Evolutionary conservation across 1,284 basidiomycete genomes (phyloP).

Genomic region (Irpex rosettiformis): DNA sequence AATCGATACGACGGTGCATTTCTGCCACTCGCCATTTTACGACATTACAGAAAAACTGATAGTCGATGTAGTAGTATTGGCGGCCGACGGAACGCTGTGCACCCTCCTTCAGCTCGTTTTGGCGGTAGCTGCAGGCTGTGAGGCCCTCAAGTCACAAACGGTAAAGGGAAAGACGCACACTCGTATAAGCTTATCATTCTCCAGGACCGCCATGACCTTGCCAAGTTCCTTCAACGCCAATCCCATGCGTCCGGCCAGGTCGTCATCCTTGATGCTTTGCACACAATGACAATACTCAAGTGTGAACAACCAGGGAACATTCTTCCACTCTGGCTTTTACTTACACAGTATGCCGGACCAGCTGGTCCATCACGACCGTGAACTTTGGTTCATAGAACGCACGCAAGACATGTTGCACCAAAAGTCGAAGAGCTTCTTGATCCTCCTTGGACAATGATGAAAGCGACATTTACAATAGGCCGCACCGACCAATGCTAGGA

Average conservation of each 20-base stretch:
- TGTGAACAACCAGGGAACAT: neutral
- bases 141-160: neutral
- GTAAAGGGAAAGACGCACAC: conserved; percentile 50
- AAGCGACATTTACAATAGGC: conserved; percentile 20
- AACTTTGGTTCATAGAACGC: conserved; percentile 94
- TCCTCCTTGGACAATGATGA: conserved; percentile 57
- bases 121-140: conserved; percentile 57
- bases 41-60: conserved; percentile 93
- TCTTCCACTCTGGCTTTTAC: conserved; percentile 32
- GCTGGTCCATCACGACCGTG: conserved; percentile 90
- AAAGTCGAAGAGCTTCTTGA: conserved; percentile 69
- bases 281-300: conserved; percentile 1
- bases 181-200: conserved; percentile 82
- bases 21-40: conserved; percentile 97
- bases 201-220: conserved; percentile 85
- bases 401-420: conserved; percentile 91
- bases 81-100: conserved; percentile 76
- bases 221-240: conserved; percentile 91
- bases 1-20: conserved; percentile 89
- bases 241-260: conserved; percentile 84
- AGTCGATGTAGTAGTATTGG: conserved; percentile 97
- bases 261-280: conserved; percentile 81
- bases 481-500: conserved; percentile 17
- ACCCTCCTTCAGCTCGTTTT: conserved; percentile 83
- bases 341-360: conserved; percentile 90